Percentiles rank a stretch among this genome's conserved stretches.
Evolutionary conservation across 1,284 basidiomycete species (phyloP).

Genomic region (Cystobasidium sp.): DNA sequence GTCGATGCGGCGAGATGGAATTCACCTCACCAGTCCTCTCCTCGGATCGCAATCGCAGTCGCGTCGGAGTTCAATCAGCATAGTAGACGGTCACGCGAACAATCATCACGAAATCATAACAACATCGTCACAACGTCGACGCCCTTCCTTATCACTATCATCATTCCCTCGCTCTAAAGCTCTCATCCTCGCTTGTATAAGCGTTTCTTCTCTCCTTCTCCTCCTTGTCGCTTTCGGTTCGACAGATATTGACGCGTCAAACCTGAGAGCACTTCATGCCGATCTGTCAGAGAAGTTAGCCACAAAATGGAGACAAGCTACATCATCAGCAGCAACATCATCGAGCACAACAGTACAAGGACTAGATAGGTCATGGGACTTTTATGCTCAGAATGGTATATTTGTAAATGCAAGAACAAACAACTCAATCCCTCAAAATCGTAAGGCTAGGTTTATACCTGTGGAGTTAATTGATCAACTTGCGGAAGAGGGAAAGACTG

Average conservation of each 20-base stretch:
- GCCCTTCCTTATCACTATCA: neutral
- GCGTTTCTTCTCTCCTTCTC: neutral
- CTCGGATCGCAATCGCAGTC: neutral
- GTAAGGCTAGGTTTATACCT: constrained; percentile 18
- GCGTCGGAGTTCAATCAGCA: neutral
- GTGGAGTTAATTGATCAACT: constrained; percentile 15
- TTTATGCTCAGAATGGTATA: constrained; percentile 26
- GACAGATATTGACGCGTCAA: neutral
- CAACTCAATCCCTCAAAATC: neutral
- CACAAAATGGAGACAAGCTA: neutral
- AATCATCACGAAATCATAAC: neutral
- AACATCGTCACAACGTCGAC: neutral
- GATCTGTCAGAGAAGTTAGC: neutral
- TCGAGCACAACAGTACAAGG: neutral
- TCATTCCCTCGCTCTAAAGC: neutral
- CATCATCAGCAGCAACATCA: neutral
- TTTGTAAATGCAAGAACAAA: constrained; percentile 10
- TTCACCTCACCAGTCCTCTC: constrained; percentile 4
- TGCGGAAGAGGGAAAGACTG: constrained; percentile 8
- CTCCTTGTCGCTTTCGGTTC: constrained; percentile 3
- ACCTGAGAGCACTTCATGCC: constrained; percentile 11
- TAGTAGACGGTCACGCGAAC: neutral
- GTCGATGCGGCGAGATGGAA: neutral
- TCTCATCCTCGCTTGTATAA: constrained; percentile 1
- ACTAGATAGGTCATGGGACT: constrained; percentile 29